Evolutionary conservation across 129 eudicot genomes (phyloP), one percentile per base, ranked within the genome.

Genomic region (Sambucus nigra): DNA sequence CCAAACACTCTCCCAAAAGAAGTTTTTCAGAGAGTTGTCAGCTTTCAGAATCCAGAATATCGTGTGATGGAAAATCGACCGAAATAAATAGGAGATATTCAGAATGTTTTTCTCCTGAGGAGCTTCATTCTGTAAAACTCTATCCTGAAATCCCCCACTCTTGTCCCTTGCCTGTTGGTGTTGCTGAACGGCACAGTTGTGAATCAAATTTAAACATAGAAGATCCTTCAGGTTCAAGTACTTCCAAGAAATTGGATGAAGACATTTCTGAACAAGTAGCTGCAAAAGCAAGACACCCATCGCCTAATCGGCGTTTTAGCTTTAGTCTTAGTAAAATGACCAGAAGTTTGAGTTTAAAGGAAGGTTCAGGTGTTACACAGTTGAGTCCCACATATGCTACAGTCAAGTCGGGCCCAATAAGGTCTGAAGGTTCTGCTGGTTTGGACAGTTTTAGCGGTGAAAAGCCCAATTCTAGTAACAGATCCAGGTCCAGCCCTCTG

Each of bases 271-370:
- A 63, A 51, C 77, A 63, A 56, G 39, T 67, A 40, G 69, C 55
- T 32, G 25, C 17, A 7, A 58, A 53, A 51, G 83, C 67, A 40
- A 4, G 38, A 5, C 38, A 31, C 10, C 38, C 38, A 31, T 80
- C 94, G 12, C 86, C 86, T 49, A 70, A 55, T 51, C 71, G 77
- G 25, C 64, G 91, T 40, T 88, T 88, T 66, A 75, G 87, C 80
- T 84, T 88, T 63, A 56, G 70, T 70, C 56, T 76, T 27, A 72
- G 77, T 32, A 80, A 74, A 69, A 70, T 83, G 81, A 73, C 77
- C 35, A 80, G 78, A 76, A 80, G 82, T 66, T 66, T 84, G 26
- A 81, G 94, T 65, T 84, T 80, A 41, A 84, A 75, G 69, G 92
- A 84, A 50, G 63, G 65, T 66, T 75, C 76, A 28, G 29, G 65